Conservation (phyloP, 495 filamentous ascomycete species). For the Glutinoglossum americanum region DNA sequence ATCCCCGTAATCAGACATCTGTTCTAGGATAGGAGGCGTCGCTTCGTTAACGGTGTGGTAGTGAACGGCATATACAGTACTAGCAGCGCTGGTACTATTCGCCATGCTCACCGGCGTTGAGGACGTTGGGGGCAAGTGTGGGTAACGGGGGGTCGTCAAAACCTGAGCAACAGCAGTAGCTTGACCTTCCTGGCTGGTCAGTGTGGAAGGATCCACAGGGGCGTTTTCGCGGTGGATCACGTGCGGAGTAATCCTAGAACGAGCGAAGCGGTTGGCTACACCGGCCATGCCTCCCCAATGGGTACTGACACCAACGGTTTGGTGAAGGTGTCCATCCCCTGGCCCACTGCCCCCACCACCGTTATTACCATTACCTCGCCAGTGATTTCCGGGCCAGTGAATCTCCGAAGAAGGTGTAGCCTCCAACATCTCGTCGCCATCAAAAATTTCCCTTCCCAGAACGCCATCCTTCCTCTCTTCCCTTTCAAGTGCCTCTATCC, state of each 20-base stretch:
- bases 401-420: conserved; percentile 39
- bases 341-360: conserved; percentile 2
- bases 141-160: conserved; percentile 14
- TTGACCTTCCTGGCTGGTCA: neutral
- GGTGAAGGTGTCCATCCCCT: conserved; percentile 13
- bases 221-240: neutral
- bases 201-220: neutral
- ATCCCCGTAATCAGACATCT: neutral
- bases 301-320: conserved; percentile 18
- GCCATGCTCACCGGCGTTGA: conserved; percentile 53
- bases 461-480: conserved; percentile 95
- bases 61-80: conserved; percentile 67
- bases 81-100: conserved; percentile 57
- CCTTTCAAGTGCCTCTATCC: conserved; percentile 89
- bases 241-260: conserved; percentile 9
- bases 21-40: conserved; percentile 28
- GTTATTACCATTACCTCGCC: conserved; percentile 7
- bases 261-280: conserved; percentile 19
- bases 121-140: conserved; percentile 39
- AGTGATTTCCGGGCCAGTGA: conserved; percentile 25
- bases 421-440: conserved; percentile 91
- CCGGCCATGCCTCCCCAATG: conserved; percentile 25
- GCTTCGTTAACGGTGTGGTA: conserved; percentile 57
- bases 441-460: conserved; percentile 80
- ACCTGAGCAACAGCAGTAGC: neutral